A percentile compares a stretch with the other conserved stretches of the same genome.
Conservation (phyloP, 352 stramenopile species). For the Globisporangium alternatum region DNA sequence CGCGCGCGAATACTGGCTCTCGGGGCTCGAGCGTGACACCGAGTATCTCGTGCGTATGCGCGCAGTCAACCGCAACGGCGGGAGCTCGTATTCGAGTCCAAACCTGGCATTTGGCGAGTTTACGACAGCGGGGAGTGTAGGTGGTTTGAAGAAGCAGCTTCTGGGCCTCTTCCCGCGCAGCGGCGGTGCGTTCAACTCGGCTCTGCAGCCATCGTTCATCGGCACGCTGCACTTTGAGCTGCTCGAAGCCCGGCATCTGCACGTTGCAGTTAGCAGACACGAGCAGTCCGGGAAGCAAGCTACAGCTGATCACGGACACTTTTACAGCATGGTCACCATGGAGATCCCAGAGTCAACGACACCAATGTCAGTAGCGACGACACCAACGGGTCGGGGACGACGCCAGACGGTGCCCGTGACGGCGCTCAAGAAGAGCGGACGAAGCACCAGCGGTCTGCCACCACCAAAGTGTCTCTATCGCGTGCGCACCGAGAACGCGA, state of each 20-base stretch:
- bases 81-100: slow-evolving; percentile 50
- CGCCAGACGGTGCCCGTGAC: slow-evolving; percentile 13
- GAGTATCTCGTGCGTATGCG: slow-evolving; percentile 67
- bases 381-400: slow-evolving; percentile 3
- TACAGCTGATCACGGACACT: slow-evolving; percentile 15
- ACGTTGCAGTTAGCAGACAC: neutral
- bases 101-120: slow-evolving; percentile 42
- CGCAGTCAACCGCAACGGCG: slow-evolving; percentile 57
- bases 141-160: slow-evolving; percentile 3
- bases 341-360: slow-evolving; percentile 18
- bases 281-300: slow-evolving; percentile 4
- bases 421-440: neutral
- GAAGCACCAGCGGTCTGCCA: neutral
- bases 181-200: neutral
- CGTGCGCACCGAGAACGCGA: slow-evolving; percentile 38
- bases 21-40: slow-evolving; percentile 42
- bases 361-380: neutral
- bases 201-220: slow-evolving; percentile 43
- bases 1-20: slow-evolving; percentile 57
- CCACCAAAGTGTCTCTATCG: slow-evolving; percentile 32
- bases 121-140: slow-evolving; percentile 24
- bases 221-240: slow-evolving; percentile 59
- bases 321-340: slow-evolving; percentile 28
- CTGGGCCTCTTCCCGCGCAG: slow-evolving; percentile 16
- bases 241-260: slow-evolving; percentile 41